Conservation (phyloP, 331 rosid species). For the Malus hybrid region DNA sequence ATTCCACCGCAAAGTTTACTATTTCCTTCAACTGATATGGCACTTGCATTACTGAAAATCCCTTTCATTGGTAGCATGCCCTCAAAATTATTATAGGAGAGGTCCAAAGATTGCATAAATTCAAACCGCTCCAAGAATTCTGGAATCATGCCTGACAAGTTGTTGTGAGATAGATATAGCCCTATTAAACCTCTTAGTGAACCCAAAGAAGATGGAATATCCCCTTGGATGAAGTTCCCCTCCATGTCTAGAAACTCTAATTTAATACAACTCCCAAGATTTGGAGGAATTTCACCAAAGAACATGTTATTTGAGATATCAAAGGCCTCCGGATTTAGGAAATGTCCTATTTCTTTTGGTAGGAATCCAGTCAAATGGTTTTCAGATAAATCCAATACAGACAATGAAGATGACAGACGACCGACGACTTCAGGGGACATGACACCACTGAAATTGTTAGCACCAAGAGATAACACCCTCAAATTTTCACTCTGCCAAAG, state of each 20-base stretch:
- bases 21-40: neutral
- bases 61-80: slow-evolving; percentile 11
- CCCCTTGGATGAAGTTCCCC: neutral
- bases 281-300: neutral
- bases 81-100: neutral
- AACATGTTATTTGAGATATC: neutral
- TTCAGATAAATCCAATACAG: neutral
- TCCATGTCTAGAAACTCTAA: neutral
- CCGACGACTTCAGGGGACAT: neutral
- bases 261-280: neutral
- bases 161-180: neutral
- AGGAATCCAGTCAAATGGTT: neutral
- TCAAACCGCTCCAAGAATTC: neutral
- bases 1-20: slow-evolving; percentile 9
- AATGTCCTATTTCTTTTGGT: neutral
- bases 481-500: neutral
- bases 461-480: neutral
- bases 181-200: neutral
- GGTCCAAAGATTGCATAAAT: neutral
- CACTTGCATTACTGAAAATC: slow-evolving; percentile 1
- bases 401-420: neutral
- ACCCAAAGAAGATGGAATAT: neutral
- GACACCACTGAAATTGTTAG: neutral
- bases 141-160: neutral
- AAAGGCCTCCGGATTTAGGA: neutral